These are phyloP conservation scores for Annulohypoxylon nitens DNA, from an alignment of 495 filamentous ascomycete genomes.

Conservation along the genomic window DNA sequence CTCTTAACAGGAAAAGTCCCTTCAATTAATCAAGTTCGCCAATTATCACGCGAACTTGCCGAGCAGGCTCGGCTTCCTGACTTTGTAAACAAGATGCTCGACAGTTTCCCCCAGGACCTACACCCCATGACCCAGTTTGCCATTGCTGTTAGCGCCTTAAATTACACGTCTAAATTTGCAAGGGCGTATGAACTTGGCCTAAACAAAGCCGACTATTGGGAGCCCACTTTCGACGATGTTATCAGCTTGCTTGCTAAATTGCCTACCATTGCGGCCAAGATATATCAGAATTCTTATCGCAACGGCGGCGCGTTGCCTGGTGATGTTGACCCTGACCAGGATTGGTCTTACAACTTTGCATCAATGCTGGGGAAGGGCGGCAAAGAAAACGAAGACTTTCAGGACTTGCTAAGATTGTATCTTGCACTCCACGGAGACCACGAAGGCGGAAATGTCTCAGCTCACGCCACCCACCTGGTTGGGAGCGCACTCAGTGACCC, in stretches of 20 bases:
- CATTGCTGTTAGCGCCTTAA: conserved; percentile 92
- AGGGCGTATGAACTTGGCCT: conserved; percentile 91
- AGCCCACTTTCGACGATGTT: conserved; percentile 96
- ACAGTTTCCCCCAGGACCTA: conserved; percentile 86
- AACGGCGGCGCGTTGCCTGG: conserved; percentile 82
- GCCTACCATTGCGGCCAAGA: conserved; percentile 95
- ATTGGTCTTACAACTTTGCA: conserved; percentile 98
- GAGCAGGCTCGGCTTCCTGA: conserved; percentile 86
- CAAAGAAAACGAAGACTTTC: conserved; percentile 88
- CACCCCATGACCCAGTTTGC: conserved; percentile 99
- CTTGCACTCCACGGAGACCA: conserved; percentile 97
- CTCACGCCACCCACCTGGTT: conserved; percentile 96
- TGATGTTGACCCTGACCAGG: conserved; percentile 83
- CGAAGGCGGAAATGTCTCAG: conserved; percentile 97
- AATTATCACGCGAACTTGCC: conserved; percentile 85
- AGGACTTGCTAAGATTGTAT: conserved; percentile 92
- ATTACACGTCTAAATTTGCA: conserved; percentile 91
- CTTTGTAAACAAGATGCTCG: conserved; percentile 88
- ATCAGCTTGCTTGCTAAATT: conserved; percentile 96
- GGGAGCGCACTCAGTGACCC: conserved; percentile 96
- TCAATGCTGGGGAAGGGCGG: conserved; percentile 94
- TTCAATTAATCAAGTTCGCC: conserved; percentile 80
- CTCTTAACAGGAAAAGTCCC: conserved; percentile 94
- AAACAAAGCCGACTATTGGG: conserved; percentile 97
- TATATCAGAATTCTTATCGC: conserved; percentile 90